Evolutionary conservation across 2,329 filamentous ascomycete species (phyloP).

Genomic region (Penicillium sp.): DNA sequence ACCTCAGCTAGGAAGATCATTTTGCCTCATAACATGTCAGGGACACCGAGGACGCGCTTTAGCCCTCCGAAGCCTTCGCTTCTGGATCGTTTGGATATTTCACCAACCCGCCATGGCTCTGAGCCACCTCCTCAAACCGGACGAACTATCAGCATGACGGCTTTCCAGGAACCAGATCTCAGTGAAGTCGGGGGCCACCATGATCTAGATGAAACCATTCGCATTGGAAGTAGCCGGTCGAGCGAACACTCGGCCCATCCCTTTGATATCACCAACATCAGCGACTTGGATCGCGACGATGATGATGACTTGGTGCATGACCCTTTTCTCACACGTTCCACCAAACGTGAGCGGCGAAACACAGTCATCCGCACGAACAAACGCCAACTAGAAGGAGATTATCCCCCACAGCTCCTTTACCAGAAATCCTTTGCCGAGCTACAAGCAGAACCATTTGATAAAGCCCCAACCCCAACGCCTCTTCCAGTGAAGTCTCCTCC

Average conservation of each 20-base stretch:
- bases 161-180: constrained; percentile 20
- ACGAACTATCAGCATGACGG: constrained; percentile 23
- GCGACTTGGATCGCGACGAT: constrained; percentile 34
- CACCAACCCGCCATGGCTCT: constrained; percentile 38
- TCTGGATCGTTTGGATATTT: constrained; percentile 42
- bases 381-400: constrained; percentile 50
- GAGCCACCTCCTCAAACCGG: constrained; percentile 34
- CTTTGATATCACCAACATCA: constrained; percentile 40
- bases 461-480: constrained; percentile 37
- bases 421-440: constrained; percentile 55
- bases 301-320: constrained; percentile 35
- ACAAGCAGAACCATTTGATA: constrained; percentile 55
- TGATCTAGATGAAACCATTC: constrained; percentile 28
- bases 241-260: constrained; percentile 33
- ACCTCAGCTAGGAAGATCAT: constrained; percentile 34
- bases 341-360: constrained; percentile 32
- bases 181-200: constrained; percentile 24
- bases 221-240: constrained; percentile 25
- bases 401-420: constrained; percentile 49
- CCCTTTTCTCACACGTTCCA: constrained; percentile 35
- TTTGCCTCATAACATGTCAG: constrained; percentile 38
- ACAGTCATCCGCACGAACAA: constrained; percentile 33
- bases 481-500: constrained; percentile 27
- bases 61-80: constrained; percentile 47
- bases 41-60: constrained; percentile 43